Percentiles rank a stretch among this genome's conserved stretches.
These are phyloP conservation scores for Boletus vermiculosoides DNA, from an alignment of 768 basidiomycete genomes.

Conservation along the genomic window DNA sequence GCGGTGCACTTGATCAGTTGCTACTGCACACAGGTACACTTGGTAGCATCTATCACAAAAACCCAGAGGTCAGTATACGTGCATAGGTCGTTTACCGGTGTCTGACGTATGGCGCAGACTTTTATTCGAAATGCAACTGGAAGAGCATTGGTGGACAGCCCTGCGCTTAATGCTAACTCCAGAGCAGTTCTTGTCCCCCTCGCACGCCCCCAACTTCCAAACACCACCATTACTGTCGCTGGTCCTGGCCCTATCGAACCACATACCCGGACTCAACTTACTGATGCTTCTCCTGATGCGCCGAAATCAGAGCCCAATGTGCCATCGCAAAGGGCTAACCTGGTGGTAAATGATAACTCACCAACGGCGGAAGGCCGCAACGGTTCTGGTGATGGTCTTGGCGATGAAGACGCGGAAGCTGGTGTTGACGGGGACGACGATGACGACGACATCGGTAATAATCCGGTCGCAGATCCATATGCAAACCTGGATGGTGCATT, in stretches of 20 bases:
- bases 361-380: background rate
- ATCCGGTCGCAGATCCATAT: constrained; percentile 63
- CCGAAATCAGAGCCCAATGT: constrained; percentile 36
- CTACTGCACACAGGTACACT: constrained; percentile 91
- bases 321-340: constrained; percentile 21
- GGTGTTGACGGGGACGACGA: constrained; percentile 40
- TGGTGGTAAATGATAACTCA: constrained; percentile 20
- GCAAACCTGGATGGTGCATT: constrained; percentile 79
- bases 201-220: constrained; percentile 49
- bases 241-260: constrained; percentile 51
- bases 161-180: constrained; percentile 83
- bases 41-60: constrained; percentile 97
- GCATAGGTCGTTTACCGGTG: background rate
- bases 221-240: constrained; percentile 44
- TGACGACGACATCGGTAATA: constrained; percentile 39
- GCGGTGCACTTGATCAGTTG: constrained; percentile 92
- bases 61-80: constrained; percentile 68
- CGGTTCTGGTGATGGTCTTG: constrained; percentile 15
- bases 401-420: constrained; percentile 23
- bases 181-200: constrained; percentile 67
- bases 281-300: constrained; percentile 22
- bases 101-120: constrained; percentile 49
- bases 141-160: constrained; percentile 81
- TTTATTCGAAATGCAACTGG: constrained; percentile 91
- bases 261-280: constrained; percentile 24